phyloP scores from a whole-genome alignment of 345 rosid genomes.

The Sisymbrium altissimum region DNA sequence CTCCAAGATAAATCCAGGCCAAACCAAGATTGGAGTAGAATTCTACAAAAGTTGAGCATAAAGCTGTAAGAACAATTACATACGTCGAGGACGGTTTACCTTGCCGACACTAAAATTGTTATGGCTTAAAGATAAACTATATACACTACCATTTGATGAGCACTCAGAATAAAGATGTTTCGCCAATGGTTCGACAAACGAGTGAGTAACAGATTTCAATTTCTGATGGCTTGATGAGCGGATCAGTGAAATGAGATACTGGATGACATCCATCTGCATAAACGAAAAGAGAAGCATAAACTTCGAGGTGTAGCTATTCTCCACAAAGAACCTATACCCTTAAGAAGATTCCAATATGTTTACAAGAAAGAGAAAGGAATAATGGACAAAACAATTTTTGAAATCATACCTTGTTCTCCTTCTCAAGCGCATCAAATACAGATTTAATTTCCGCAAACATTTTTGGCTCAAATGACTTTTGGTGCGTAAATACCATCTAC shows the following conservation, averaged over 20 bases:
- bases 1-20: conserved; percentile 78
- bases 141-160: conserved; percentile 45
- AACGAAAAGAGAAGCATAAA: conserved; percentile 29
- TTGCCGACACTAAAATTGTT: not conserved
- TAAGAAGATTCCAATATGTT: conserved; percentile 10
- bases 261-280: conserved; percentile 46
- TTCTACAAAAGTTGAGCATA: conserved; percentile 33
- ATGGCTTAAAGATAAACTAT: conserved; percentile 11
- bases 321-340: not conserved
- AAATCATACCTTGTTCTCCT: conserved; percentile 41
- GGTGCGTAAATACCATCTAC: conserved; percentile 72
- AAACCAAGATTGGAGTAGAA: conserved; percentile 50
- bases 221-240: conserved; percentile 58
- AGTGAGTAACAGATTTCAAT: conserved; percentile 44
- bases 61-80: conserved; percentile 8
- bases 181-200: conserved; percentile 56
- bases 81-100: not conserved
- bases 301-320: conserved; percentile 13
- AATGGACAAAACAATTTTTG: not conserved
- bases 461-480: conserved; percentile 57
- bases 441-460: conserved; percentile 53
- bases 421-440: conserved; percentile 43
- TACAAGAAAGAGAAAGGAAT: conserved; percentile 10
- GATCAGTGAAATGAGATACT: conserved; percentile 48
- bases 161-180: conserved; percentile 47